A percentile compares a stretch with the other conserved stretches of the same genome.
phyloP scores from a whole-genome alignment of 192 early-diverging fungal genomes.

The Coemansia sp. region DNA sequence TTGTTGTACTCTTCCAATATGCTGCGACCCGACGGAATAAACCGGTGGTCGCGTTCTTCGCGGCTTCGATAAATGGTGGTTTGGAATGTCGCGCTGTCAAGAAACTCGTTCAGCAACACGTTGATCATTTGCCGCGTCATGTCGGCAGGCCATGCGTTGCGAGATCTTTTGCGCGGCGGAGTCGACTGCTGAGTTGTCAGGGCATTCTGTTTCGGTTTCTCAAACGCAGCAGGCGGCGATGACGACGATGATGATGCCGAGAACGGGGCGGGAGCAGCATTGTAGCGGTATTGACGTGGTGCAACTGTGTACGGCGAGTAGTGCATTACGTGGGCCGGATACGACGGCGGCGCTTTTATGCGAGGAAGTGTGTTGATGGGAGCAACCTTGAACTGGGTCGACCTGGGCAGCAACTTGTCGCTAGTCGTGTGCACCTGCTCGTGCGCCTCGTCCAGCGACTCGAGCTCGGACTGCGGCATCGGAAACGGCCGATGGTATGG shows the following conservation, averaged over 20 bases:
- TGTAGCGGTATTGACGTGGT: not conserved
- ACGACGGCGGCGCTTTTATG: not conserved
- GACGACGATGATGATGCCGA: conserved; percentile 15
- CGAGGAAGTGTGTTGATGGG: not conserved
- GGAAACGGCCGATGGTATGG: conserved; percentile 12
- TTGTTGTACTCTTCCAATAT: conserved; percentile 54
- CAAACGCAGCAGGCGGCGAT: conserved; percentile 7
- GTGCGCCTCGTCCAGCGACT: not conserved
- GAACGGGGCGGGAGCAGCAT: not conserved
- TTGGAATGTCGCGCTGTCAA: conserved; percentile 31
- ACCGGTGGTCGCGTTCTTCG: conserved; percentile 48
- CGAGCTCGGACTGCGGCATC: not conserved
- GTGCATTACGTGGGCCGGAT: not conserved
- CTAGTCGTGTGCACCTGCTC: conserved; percentile 2
- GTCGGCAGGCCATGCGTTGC: conserved; percentile 45
- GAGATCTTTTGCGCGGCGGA: conserved; percentile 42
- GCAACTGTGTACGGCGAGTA: not conserved
- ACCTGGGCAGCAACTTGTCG: not conserved
- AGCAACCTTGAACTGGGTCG: not conserved
- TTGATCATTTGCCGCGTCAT: conserved; percentile 51
- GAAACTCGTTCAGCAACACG: conserved; percentile 49
- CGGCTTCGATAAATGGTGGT: conserved; percentile 53
- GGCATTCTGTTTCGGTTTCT: too few species aligned
- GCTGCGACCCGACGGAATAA: conserved; percentile 30
- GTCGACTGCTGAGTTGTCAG: not conserved